These are phyloP conservation scores for Limnomonas spitsbergensis DNA, from an alignment of 139 green algal species.

Conservation along the genomic window DNA sequence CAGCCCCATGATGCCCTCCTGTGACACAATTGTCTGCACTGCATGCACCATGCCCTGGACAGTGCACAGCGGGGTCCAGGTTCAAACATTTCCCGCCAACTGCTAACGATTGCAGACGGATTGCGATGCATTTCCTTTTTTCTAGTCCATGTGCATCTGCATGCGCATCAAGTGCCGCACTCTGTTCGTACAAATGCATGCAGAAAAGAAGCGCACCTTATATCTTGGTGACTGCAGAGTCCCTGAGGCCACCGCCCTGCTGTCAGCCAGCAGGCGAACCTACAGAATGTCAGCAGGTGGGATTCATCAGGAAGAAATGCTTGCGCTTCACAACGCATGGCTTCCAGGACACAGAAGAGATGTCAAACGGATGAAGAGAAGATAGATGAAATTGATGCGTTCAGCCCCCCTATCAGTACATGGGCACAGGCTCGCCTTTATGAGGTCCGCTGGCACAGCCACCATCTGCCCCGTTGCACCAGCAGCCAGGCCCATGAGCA, in stretches of 20 bases:
- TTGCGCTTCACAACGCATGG: neutral
- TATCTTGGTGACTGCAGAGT: slow-evolving; percentile 24
- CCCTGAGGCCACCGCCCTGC: slow-evolving; percentile 43
- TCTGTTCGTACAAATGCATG: too few species aligned
- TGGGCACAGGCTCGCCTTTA: slow-evolving; percentile 58
- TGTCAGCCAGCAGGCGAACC: slow-evolving; percentile 49
- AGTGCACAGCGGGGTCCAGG: neutral
- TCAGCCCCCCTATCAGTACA: too few species aligned
- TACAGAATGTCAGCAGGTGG: slow-evolving; percentile 14
- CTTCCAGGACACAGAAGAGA: neutral
- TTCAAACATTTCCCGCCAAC: neutral
- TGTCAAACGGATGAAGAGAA: neutral
- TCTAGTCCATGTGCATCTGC: too few species aligned
- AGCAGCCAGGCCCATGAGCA: slow-evolving; percentile 42
- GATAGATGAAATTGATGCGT: slow-evolving; percentile 1
- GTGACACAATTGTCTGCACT: slow-evolving; percentile 19
- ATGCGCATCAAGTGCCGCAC: too few species aligned
- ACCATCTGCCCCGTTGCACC: slow-evolving; percentile 61
- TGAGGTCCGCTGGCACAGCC: slow-evolving; percentile 61
- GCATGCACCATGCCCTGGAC: slow-evolving; percentile 36
- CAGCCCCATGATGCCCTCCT: slow-evolving; percentile 48
- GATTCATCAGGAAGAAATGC: neutral
- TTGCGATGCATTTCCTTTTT: neutral
- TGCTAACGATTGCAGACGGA: neutral
- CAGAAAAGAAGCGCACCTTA: neutral